Evolutionary conservation across 306 rosid genomes (phyloP).

Genomic region (Oemleria cerasiformis): DNA sequence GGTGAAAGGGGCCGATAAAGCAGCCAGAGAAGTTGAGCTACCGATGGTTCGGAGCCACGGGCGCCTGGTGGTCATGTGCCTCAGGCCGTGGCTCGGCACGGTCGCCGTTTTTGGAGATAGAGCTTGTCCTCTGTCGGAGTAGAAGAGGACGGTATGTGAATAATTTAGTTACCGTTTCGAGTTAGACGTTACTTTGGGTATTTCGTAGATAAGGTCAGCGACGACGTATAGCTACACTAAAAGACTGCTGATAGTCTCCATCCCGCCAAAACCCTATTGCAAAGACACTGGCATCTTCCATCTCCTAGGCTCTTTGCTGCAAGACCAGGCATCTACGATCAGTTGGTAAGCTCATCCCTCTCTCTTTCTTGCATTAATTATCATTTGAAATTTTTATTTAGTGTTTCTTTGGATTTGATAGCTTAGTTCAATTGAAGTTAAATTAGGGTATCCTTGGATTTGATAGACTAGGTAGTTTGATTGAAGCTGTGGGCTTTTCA

Average conservation of each 20-base stretch:
- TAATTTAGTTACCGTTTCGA: not conserved
- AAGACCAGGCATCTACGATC: constrained; percentile 14
- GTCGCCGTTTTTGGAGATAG: constrained; percentile 42
- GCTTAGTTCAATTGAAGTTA: too few relatives aligned
- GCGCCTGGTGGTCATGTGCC: constrained; percentile 36
- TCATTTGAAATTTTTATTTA: not conserved
- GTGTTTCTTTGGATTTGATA: too few relatives aligned
- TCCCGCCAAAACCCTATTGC: constrained; percentile 1
- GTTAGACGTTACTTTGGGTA: constrained; percentile 11
- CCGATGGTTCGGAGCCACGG: constrained; percentile 46
- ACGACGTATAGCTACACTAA: not conserved
- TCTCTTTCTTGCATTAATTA: not conserved
- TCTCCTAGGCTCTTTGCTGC: not conserved
- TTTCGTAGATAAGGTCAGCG: too few relatives aligned
- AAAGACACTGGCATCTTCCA: not conserved
- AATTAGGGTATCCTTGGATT: too few relatives aligned
- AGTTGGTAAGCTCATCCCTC: constrained; percentile 33
- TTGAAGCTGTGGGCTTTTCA: not conserved
- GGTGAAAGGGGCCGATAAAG: too few relatives aligned
- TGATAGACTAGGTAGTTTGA: not conserved
- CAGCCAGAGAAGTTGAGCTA: constrained; percentile 28
- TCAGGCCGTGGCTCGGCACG: constrained; percentile 57
- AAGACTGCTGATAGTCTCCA: not conserved
- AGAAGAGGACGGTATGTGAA: not conserved
- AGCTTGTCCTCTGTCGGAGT: not conserved